Base-by-base conservation (phyloP, 768 basidiomycete species). In the Lanmaoa pseudosensibilis region DNA sequence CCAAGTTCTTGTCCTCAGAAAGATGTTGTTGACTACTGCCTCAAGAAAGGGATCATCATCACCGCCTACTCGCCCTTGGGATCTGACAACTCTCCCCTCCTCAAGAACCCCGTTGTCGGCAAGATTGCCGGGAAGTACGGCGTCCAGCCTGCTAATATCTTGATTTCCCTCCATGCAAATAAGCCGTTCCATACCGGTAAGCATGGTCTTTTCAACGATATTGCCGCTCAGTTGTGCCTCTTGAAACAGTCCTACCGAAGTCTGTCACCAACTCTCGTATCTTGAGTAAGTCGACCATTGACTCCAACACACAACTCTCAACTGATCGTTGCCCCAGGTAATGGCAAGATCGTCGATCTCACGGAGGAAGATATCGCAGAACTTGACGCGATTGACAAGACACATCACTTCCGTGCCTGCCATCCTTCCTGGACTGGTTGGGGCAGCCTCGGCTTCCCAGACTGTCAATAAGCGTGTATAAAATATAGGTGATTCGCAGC, bases 41-140 rank as follows among this genome's bases (percentile, higher is more conserved):
- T 72, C 34, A 63, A 68, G 51, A 82, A 85, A 64, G 86, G 85
- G 40, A 90, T 92, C 65, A 74, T 80, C 13, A 65, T 88, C 46
- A 86, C 87, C 16, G 86, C 87, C 8, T 92, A 90, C 75, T 91
- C 86, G 2, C 88, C 90, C 18, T 80, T 91, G 2, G 90, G 86
- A 52, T 86, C 85, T 23, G 79, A 84, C 62, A 75, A 80, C 64
- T 83, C 87, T 0, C 88, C 87, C 13, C 78, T 91, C 10, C 75
- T 86, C 56, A 69, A 72, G 44, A 82, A 92, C 67, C 74, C 76
- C 7, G 71, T 81, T 33, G 82, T 91, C 50, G 68, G 71, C 54
- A 78, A 78, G 69, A 75, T 92, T 52, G 88, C 88, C 0, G 71
- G 78, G 45, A 84, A 83, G 65, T 71, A 90, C 72, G 64, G 67